A percentile compares a stretch with the other conserved stretches of the same genome.
Evolutionary conservation across 345 rosid species (phyloP).

Genomic region (Dovyalis caffra): DNA sequence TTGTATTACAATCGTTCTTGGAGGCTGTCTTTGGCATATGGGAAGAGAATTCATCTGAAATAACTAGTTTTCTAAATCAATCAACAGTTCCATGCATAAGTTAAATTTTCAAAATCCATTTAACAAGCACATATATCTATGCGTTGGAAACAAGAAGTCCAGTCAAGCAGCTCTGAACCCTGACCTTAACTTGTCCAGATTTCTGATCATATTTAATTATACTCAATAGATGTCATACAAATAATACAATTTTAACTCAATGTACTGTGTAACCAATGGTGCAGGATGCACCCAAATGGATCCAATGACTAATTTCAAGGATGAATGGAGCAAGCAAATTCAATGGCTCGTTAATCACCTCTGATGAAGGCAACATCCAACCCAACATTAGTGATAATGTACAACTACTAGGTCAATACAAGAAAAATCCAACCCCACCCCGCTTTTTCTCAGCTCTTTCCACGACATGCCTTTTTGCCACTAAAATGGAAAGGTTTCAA

Average conservation of each 20-base stretch:
- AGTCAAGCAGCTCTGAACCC: neutral
- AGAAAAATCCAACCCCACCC: neutral
- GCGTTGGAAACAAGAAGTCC: neutral
- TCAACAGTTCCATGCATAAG: too few species aligned
- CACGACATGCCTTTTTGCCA: neutral
- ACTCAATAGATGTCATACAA: neutral
- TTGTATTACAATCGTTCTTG: neutral
- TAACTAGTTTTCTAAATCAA: neutral
- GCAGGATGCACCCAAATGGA: neutral
- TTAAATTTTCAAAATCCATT: neutral
- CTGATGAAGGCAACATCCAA: neutral
- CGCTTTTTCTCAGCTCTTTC: neutral
- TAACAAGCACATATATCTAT: neutral
- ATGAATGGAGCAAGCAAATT: neutral
- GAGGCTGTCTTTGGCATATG: neutral
- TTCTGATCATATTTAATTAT: neutral
- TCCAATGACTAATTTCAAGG: neutral
- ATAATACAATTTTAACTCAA: neutral
- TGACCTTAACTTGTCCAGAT: neutral
- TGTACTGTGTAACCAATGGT: neutral
- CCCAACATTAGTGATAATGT: too few species aligned
- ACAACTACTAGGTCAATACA: neutral
- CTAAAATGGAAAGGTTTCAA: neutral
- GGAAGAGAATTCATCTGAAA: neutral
- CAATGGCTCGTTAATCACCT: neutral